Evolutionary conservation across 208 protist genomes (phyloP), one percentile per base, ranked within the genome.

Genomic region (Crithidia expoeki): DNA sequence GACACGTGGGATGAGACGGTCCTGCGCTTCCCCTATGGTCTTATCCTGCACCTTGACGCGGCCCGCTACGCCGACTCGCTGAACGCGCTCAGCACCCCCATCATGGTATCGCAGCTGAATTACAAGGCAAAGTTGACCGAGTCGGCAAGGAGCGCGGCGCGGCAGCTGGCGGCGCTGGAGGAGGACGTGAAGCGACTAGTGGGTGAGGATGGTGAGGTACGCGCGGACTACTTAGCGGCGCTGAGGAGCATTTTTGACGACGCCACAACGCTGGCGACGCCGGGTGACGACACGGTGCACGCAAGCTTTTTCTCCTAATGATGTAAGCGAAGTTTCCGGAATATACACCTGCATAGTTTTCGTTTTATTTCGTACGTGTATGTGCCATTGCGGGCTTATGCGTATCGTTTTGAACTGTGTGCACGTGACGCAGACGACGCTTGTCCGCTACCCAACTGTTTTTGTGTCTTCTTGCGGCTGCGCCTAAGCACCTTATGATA

Each of bases 1-100:
- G 85, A 85, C 53, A 69, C 83, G 21, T 92, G 86, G 86, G 83
- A 90, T 36, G 85, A 93, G 60, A 68, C 63, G 40, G 53, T 95
- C 47, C 79, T 90, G 14, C 49, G 62, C 19, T 85, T 86, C 47
- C 68, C 81, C 16, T 90, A 85, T 40, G 68, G 72, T 21, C 68
- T 87, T 4, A 88, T 87, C 75, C 10, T 95, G 21, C 50, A 83
- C 16, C 65, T 90, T 11, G 65, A 84, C 46, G 66, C 68, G 4
- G 28, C 55, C 10, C 60, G 68, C 12, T 90, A 92, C 71, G 77
- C 73, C 40, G 68, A 59, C 16, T 65, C 67, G 5, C 73, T 88
- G 42, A 92, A 88, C 51, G 55, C 52, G 38, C 62, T 86, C 14
- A 67, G 47, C 12, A 21, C 9, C 42, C 68, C 74, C n/a, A 65